Base-by-base conservation (phyloP, 1,139 yeast genomes). In the Casaregolazyma lundiana region DNA sequence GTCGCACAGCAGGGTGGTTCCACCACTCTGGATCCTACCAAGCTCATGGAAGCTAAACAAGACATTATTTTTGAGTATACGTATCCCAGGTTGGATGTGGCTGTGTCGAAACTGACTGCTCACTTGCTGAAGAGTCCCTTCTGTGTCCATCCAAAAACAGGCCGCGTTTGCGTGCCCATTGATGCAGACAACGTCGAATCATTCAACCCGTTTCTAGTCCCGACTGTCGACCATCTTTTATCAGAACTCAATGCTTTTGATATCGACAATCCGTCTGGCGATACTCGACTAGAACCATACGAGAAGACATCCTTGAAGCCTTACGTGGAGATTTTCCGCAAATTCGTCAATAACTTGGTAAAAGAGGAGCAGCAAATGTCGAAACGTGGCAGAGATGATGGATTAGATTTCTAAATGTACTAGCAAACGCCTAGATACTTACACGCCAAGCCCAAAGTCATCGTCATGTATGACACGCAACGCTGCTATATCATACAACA, bases 61-160 rank as follows among this genome's bases (percentile, higher is more conserved):
- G 96, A 90, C 56, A 73, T 90, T 48, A 81, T 94, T 35, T 67
- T 92, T 35, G 84, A 80, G 52, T 83, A 85, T 53, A 68, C 89
- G 70, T 92, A 90, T 63, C 98, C 99, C 22, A 77, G 96, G 57
- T 72, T 92, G 53, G 99, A 92, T 76, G 80, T 85, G 46, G 95
- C 90, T 64, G 99, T 92, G 37, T 85, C 98, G 7, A 77, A 84
- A 56, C 95, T 86, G 64, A 73, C 90, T 57, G 87, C 82, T 66
- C 99, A 92, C 70, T 81, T 92, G 69, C 77, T 92, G 59, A 92
- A 92, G 63, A 85, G 97, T 1, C 99, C 99, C n/a, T 92, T 94
- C 65, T 92, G 97, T 71, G 82, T 92, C 42, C 99, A 92, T 63
- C 99, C 99, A 1, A 82, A 89, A 5, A 94, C 99, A 0, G 97